These are phyloP conservation scores for Blastocystis hominis DNA, from an alignment of 352 stramenopile species.

Conservation along the genomic window DNA sequence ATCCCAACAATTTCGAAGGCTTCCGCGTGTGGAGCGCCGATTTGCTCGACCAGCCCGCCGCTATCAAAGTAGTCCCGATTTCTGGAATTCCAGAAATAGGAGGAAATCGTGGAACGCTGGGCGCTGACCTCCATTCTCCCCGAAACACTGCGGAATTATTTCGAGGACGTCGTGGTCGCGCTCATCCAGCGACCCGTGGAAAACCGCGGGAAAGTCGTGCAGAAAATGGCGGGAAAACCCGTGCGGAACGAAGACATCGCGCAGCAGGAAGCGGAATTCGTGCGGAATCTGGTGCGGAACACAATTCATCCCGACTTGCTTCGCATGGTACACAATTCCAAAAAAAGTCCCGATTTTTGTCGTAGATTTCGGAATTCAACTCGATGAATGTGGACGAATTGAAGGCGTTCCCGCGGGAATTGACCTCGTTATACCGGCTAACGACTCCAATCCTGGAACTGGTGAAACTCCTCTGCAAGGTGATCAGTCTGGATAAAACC, in stretches of 20 bases:
- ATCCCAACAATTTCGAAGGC: conserved; percentile 59
- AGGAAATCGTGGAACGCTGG: conserved; percentile 69
- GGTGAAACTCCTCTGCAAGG: conserved; percentile 83
- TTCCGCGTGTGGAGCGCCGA: neutral
- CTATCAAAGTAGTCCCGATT: neutral
- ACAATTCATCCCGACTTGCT: conserved; percentile 74
- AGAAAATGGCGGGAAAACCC: conserved; percentile 57
- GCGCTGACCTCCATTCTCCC: conserved; percentile 77
- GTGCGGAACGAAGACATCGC: conserved; percentile 63
- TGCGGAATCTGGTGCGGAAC: conserved; percentile 67
- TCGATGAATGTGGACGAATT: neutral
- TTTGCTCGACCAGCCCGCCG: neutral
- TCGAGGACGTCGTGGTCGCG: conserved; percentile 75
- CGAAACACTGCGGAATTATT: conserved; percentile 73
- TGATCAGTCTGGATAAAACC: conserved; percentile 82
- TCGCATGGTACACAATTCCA: conserved; percentile 67
- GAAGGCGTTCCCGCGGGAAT: neutral
- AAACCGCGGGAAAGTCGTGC: neutral
- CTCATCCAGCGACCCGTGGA: conserved; percentile 65
- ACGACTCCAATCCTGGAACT: conserved; percentile 84
- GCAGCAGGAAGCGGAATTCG: conserved; percentile 65
- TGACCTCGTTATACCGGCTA: neutral
- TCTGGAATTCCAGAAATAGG: conserved; percentile 66
- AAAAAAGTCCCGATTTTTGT: neutral
- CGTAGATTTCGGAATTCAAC: conserved; percentile 22